phyloP scores from a whole-genome alignment of 2,329 filamentous ascomycete genomes.

The Nannizziopsis barbatae region DNA sequence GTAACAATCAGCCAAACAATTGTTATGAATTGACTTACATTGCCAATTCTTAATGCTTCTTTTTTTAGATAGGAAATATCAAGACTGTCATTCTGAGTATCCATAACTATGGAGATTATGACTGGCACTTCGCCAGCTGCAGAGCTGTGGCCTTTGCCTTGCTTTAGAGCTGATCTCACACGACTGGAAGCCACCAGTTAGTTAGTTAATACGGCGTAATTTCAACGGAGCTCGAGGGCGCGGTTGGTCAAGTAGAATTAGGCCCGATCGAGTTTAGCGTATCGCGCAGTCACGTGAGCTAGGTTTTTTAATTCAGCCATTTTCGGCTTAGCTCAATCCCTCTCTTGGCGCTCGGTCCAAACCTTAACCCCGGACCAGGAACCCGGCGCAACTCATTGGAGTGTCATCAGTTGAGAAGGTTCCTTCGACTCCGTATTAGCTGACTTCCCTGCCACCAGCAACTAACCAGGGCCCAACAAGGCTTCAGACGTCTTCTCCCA shows the following conservation, averaged over 20 bases:
- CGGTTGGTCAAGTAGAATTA: conserved; percentile 5
- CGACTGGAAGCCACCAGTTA: not conserved
- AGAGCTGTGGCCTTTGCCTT: no score
- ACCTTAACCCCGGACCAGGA: not conserved
- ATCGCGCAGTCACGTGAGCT: conserved; percentile 4
- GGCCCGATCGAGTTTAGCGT: not conserved
- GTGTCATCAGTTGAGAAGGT: no score
- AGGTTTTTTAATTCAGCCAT: not conserved
- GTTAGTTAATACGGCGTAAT: not conserved
- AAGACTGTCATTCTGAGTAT: conserved; percentile 33
- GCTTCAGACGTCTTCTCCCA: no score
- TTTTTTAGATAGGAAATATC: conserved; percentile 33
- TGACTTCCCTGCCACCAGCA: no score
- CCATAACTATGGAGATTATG: conserved; percentile 21
- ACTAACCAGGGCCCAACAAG: no score
- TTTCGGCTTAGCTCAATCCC: not conserved
- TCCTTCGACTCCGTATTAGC: no score
- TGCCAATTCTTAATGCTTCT: conserved; percentile 31
- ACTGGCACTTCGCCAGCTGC: not conserved
- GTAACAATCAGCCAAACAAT: not conserved
- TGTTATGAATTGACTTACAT: conserved; percentile 21
- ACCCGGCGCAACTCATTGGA: not conserved
- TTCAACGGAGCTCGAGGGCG: not conserved
- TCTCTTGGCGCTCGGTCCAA: no score
- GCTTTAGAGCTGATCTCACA: not conserved